These are phyloP conservation scores for Flaveria ramosissima DNA, from an alignment of 129 eudicot genomes.

Conservation along the genomic window DNA sequence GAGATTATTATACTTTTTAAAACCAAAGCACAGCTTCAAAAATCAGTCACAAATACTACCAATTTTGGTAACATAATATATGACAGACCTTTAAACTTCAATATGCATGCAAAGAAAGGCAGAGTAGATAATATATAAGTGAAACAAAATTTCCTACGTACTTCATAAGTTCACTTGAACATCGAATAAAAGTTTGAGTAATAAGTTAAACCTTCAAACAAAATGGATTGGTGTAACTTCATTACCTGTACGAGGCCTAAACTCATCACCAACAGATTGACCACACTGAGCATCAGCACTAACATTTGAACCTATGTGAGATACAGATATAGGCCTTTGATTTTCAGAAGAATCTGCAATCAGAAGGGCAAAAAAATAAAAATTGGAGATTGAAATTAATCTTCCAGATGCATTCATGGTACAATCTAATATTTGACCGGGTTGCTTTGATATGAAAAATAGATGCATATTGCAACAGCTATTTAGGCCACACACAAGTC, in stretches of 20 bases:
- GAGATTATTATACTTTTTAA: neutral
- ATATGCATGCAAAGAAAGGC: neutral
- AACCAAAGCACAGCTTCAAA: neutral
- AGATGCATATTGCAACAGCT: neutral
- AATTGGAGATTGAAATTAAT: neutral
- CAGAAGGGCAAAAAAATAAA: neutral
- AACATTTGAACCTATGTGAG: constrained; percentile 13
- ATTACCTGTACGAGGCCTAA: constrained; percentile 42
- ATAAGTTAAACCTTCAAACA: neutral
- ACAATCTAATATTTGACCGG: neutral
- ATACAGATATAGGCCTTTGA: neutral
- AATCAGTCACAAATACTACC: neutral
- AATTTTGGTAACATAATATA: neutral
- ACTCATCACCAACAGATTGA: constrained; percentile 29
- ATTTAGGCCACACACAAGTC: neutral
- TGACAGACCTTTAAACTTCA: neutral
- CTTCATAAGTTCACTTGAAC: neutral
- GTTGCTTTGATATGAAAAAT: neutral
- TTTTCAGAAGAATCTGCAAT: constrained; percentile 41
- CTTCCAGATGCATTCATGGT: neutral
- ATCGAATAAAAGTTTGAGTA: neutral
- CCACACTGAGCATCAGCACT: constrained; percentile 16
- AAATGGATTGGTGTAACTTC: neutral
- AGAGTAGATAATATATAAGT: neutral
- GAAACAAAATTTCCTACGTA: neutral